Conservation (phyloP, 805 yeast species). For the Monosporozyma servazzii region DNA sequence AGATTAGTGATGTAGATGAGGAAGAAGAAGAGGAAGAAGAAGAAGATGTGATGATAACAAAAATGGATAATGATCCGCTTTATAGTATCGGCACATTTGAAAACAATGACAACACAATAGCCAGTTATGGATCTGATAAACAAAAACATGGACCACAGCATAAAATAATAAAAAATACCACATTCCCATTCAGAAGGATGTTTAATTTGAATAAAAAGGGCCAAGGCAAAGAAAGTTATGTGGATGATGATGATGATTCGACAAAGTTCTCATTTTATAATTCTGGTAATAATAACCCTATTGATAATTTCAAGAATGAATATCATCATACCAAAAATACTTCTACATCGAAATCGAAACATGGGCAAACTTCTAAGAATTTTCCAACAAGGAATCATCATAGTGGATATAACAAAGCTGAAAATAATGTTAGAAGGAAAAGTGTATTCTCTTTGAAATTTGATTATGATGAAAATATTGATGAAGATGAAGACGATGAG, state of each 20-base stretch:
- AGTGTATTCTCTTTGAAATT: slow-evolving; percentile 21
- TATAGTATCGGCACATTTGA: not conserved
- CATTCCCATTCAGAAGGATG: slow-evolving; percentile 19
- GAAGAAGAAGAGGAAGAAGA: not conserved
- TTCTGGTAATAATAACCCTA: not conserved
- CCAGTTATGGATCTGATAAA: slow-evolving; percentile 10
- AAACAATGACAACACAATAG: not conserved
- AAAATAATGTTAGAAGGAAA: not conserved
- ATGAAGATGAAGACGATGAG: slow-evolving; percentile 29
- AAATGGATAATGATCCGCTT: not conserved
- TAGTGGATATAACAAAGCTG: not conserved
- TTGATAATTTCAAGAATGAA: not conserved
- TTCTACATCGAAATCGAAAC: not conserved
- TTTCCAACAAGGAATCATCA: not conserved
- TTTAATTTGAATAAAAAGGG: slow-evolving; percentile 16
- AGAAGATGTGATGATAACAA: not conserved
- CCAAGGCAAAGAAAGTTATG: not conserved
- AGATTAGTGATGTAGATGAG: not conserved
- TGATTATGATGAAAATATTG: slow-evolving; percentile 26
- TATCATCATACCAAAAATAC: not conserved
- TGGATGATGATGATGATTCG: not conserved
- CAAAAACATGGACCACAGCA: slow-evolving; percentile 8
- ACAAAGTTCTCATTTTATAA: not conserved
- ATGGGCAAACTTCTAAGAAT: not conserved
- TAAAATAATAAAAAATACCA: slow-evolving; percentile 8